These are phyloP conservation scores for Termitomyces sp. DNA, from an alignment of 768 basidiomycete genomes.

Conservation along the genomic window DNA sequence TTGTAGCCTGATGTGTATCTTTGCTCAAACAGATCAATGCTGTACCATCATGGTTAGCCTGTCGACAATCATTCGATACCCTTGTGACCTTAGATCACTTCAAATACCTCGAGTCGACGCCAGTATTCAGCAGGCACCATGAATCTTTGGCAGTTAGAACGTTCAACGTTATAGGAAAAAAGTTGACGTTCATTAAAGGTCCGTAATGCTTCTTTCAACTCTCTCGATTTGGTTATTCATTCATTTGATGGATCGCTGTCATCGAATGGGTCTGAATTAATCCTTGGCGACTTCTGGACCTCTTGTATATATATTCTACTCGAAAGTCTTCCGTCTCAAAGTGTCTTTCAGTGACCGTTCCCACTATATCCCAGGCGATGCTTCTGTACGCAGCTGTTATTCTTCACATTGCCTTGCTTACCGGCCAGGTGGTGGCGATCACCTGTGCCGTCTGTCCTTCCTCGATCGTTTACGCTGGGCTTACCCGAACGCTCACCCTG, in stretches of 20 bases:
- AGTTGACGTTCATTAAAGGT: background rate
- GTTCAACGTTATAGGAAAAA: background rate
- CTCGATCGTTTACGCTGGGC: conserved; percentile 10
- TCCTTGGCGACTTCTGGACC: background rate
- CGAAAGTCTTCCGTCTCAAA: background rate
- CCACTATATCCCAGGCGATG: background rate
- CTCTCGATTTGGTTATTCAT: too few species aligned
- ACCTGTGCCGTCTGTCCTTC: conserved; percentile 13
- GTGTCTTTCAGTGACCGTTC: background rate
- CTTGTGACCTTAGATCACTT: background rate
- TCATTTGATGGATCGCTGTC: background rate
- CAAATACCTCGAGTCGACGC: background rate
- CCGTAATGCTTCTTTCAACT: background rate
- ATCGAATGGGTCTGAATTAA: background rate
- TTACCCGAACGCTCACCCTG: conserved; percentile 9
- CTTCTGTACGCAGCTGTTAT: background rate
- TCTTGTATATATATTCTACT: background rate
- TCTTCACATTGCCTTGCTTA: conserved; percentile 5
- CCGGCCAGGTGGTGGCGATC: conserved; percentile 4
- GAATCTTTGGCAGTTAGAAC: background rate
- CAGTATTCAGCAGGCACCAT: background rate
- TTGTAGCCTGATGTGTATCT: background rate
- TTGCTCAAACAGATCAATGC: background rate
- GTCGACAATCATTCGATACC: background rate
- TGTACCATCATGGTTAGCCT: background rate